Evolutionary conservation across 202 grass and related monocot species (phyloP), one percentile per base, ranked within the genome.

Genomic region (Digitaria exilis): DNA sequence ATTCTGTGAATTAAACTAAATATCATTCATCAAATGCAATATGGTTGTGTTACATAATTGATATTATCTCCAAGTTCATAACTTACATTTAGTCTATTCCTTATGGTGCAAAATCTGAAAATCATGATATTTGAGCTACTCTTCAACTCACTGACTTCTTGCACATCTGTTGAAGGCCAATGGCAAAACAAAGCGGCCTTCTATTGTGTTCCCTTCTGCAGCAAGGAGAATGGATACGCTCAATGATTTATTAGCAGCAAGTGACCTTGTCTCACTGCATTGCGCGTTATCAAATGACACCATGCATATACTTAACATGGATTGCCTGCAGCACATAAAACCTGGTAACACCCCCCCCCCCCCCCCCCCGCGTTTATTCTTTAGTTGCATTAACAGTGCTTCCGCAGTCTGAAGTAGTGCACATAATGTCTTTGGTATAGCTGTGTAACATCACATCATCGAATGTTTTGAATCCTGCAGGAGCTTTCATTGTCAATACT

Each of bases 181-280:
- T 74, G 87, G 82, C 62, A 93, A 88, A 86, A 51, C 77, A 58
- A 86, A 87, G 43, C 69, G 87, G 18, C 86, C 92, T 73, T 82
- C 88, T 43, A 91, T 93, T 73, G 61, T 87, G 61, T 98, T 95
- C 87, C 95, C 95, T 83, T 83, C 95, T 80, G 90, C 92, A 25
- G 92, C 95, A 42, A 92, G 92, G 84, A 91, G 95, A 90, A 98
- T 95, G 95, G 95, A 95, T 30, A 98, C 92, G 17, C 86, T 98
- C 54, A 95, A 95, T 71, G 95, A 98, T 87, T 78, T 98, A 57
- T 70, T 98, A 73, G 92, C 88, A 30, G 92, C 92, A 78, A 98
- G 95, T 28, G 92, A 98, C 75, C 87, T 98, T 73, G 84, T 98
- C 82, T 98, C 95, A 28, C 90, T 98, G 79, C 95, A 98, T 82